These are phyloP conservation scores for Solanum peruvianum DNA, from an alignment of 257 asterid species.

Conservation along the genomic window DNA sequence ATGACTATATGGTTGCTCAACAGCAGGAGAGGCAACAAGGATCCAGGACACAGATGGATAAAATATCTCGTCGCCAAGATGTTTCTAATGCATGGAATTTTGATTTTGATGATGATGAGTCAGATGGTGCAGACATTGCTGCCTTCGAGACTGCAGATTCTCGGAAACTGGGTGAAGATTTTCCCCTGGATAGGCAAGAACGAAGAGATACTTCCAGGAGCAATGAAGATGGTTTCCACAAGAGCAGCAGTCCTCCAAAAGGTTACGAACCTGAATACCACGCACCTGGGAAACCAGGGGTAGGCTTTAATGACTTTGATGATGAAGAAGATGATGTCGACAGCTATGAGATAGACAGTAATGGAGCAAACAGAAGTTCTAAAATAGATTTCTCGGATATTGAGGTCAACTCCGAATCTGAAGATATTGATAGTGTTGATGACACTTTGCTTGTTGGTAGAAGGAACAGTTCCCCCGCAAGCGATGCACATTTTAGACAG, in stretches of 20 bases:
- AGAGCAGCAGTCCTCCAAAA: constrained; percentile 22
- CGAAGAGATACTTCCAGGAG: constrained; percentile 25
- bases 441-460: constrained; percentile 16
- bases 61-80: constrained; percentile 31
- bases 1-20: constrained; percentile 49
- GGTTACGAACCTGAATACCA: constrained; percentile 27
- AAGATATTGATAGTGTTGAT: constrained; percentile 33
- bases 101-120: constrained; percentile 92
- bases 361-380: constrained; percentile 34
- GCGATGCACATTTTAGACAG: constrained; percentile 19
- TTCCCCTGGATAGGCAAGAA: constrained; percentile 22
- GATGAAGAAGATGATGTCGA: constrained; percentile 82
- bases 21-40: constrained; percentile 37
- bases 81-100: constrained; percentile 89
- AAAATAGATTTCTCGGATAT: constrained; percentile 68
- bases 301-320: constrained; percentile 85
- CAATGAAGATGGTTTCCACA: constrained; percentile 24
- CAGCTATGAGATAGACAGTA: constrained; percentile 67
- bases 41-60: constrained; percentile 33
- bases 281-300: constrained; percentile 25
- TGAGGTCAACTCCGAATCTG: constrained; percentile 58
- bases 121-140: constrained; percentile 97
- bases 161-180: constrained; percentile 31
- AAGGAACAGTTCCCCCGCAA: constrained; percentile 9
- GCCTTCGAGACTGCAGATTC: constrained; percentile 92